Conservation (phyloP, 2,329 filamentous ascomycete genomes). For the Nemania abortiva region DNA sequence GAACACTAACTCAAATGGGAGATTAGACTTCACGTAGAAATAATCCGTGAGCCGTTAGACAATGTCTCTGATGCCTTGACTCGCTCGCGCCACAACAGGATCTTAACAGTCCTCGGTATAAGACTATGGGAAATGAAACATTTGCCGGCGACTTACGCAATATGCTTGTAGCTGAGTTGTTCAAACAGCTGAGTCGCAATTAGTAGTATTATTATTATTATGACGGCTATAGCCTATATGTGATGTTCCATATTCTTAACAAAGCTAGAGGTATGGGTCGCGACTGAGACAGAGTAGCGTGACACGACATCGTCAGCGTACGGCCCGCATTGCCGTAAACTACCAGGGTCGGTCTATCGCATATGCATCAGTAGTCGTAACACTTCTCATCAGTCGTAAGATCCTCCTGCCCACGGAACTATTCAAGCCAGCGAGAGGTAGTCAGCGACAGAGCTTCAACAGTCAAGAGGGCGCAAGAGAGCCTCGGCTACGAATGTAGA, state of each 20-base stretch:
- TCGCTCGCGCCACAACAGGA: too few relatives aligned
- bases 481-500: conserved; percentile 1
- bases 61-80: too few relatives aligned
- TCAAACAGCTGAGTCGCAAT: too few relatives aligned
- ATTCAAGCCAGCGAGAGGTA: neutral
- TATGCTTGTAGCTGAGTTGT: too few relatives aligned
- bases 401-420: neutral
- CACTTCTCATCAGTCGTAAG: neutral
- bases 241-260: neutral
- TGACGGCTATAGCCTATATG: neutral
- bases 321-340: neutral
- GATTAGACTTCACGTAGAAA: neutral
- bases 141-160: too few relatives aligned
- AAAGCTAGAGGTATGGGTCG: neutral
- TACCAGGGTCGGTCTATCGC: neutral
- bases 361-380: neutral
- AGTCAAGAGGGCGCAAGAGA: neutral
- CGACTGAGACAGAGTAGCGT: neutral
- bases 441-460: neutral
- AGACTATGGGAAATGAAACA: too few relatives aligned
- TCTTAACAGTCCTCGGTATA: too few relatives aligned
- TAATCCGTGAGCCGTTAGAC: neutral
- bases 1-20: neutral
- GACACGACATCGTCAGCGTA: neutral
- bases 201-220: neutral